These are phyloP conservation scores for Solanum paucissectum DNA, from an alignment of 257 asterid species.

Conservation along the genomic window DNA sequence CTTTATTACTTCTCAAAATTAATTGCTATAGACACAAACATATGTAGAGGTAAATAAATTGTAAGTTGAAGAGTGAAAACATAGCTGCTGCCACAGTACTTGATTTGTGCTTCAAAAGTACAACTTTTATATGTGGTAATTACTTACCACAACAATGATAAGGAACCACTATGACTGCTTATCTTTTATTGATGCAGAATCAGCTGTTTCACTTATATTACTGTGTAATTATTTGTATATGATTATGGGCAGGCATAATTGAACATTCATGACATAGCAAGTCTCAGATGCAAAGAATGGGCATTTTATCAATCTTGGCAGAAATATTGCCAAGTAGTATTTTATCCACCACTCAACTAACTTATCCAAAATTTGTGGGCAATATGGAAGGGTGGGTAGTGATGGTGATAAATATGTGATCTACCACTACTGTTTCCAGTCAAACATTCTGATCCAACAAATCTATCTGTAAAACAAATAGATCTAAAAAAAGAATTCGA, in stretches of 20 bases:
- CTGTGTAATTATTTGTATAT: background rate
- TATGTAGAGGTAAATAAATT: background rate
- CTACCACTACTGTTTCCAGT: background rate
- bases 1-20: background rate
- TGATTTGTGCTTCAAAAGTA: background rate
- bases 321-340: background rate
- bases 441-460: slow-evolving; percentile 4
- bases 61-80: background rate
- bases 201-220: background rate
- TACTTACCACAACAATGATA: background rate
- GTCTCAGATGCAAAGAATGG: background rate
- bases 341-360: background rate
- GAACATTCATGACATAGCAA: background rate
- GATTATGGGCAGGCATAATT: background rate
- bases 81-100: background rate
- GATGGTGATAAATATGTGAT: background rate
- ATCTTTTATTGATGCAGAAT: background rate
- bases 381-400: background rate
- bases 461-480: background rate
- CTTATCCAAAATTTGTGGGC: background rate
- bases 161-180: background rate
- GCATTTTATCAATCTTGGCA: background rate
- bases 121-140: background rate
- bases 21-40: background rate
- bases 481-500: background rate